A percentile compares a stretch with the other conserved stretches of the same genome.
These are phyloP conservation scores for Themeda triandra DNA, from an alignment of 176 grass and related monocot species.

Conservation along the genomic window DNA sequence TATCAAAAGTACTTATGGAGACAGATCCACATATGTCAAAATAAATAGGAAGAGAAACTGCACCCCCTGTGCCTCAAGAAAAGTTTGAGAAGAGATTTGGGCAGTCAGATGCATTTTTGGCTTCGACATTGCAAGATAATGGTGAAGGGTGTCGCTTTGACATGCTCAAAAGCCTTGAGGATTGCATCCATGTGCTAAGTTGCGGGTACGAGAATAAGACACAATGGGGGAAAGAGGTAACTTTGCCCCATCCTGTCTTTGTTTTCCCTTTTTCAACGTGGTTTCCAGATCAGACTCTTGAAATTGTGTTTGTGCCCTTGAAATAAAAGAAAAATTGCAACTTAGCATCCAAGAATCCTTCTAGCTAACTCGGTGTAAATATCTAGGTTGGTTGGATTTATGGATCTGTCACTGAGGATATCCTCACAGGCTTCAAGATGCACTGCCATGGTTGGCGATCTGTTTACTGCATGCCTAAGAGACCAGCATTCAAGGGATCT, in stretches of 20 bases:
- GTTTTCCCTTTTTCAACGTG: not conserved
- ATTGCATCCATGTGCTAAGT: constrained; percentile 35
- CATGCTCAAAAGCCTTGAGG: constrained; percentile 34
- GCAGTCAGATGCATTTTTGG: constrained; percentile 18
- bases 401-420: constrained; percentile 33
- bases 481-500: constrained; percentile 29
- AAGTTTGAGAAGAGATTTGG: constrained; percentile 34
- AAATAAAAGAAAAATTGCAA: not conserved
- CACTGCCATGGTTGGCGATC: constrained; percentile 34
- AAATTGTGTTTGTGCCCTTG: not conserved
- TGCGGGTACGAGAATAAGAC: constrained; percentile 34
- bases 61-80: constrained; percentile 3
- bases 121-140: constrained; percentile 19
- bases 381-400: constrained; percentile 37
- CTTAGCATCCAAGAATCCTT: not conserved
- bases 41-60: constrained; percentile 14
- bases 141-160: constrained; percentile 7
- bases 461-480: constrained; percentile 36
- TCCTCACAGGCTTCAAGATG: constrained; percentile 37
- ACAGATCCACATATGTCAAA: not conserved
- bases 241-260: not conserved
- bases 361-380: constrained; percentile 12
- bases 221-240: constrained; percentile 37
- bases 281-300: not conserved
- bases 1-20: not conserved